Base-by-base conservation (phyloP, 495 filamentous ascomycete genomes). In the Talaromyces liani region DNA sequence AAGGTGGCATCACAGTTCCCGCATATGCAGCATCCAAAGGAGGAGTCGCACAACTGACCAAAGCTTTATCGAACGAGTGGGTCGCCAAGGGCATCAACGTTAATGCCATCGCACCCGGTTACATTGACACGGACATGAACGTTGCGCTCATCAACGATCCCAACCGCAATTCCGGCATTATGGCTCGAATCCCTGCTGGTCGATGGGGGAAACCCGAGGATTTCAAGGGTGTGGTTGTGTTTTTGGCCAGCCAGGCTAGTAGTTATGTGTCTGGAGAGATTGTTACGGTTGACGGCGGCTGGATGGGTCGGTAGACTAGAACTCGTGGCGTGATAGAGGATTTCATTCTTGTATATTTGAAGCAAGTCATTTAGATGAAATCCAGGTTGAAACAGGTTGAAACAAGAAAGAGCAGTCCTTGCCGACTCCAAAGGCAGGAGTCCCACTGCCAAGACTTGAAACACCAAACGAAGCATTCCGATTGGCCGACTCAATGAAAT, bases 61-160 rank as follows among this genome's bases (percentile, higher is more conserved):
- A 96, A 72, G 86, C 88, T 16, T 79, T 96, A 47, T 86, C 87
- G 24, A 97, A 97, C 63, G 91, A 95, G 73, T 97, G 92, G 92
- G 84, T 88, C 3, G 73, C 80, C 2, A 80, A 86, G 67, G 91
- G 92, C 0, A 85, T 96, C 66, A 90, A 82, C 20, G 90, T 93
- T 8, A 92, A 93, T 67, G 89, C 88, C 0, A 87, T 92, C 68
- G 90, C 89, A n/a, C 85, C 85, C 1, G 85, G 86, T 1, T 96
- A 96, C 69, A 89, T 97, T 60, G 90, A 83, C 49, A 97, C 93
- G 7, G 92, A 96, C 58, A 97, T 97, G 93, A 97, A 96, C 71
- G 82, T 78, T 53, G 93, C 91, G 6, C 71, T 97, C 70, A 84
- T 96, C 51, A 82, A 87, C 18, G 88, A 97, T 69, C 67, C 80